Base-by-base conservation (phyloP, 257 asterid genomes). In the Coffea eugenioides region DNA sequence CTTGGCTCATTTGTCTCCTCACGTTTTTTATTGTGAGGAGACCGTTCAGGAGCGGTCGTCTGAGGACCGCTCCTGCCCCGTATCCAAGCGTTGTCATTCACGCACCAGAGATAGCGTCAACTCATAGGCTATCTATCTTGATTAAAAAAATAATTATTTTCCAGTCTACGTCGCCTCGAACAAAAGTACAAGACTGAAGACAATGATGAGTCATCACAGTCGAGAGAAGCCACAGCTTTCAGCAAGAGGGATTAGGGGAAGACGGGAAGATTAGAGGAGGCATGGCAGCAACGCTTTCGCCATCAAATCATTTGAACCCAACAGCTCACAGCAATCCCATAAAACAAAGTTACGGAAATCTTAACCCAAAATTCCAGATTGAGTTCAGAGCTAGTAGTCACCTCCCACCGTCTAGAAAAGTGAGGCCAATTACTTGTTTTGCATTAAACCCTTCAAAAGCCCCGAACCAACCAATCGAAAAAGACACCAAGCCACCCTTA, bases 401-500 rank as follows among this genome's bases (percentile, higher is more conserved):
- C 65, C 72, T 11, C 27, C 65, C 84, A 6, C 56, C 79, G 2
- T 71, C 91, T 20, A 86, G 69, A 77, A 94, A 83, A 64, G 76
- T 66, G 5, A 87, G 79, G 41, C 87, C 93, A 67, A 78, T 88
- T 67, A 77, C 86, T 21, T 93, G 88, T 73, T 79, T 81, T n/a
- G 80, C 94, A 52, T 7, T 81, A 23, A 83, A 84, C 67, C 59
- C 91, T 51, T 81, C 90, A 41, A 65, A 71, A 77, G 36, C 23
- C 71, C 49, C 66, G 23, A 77, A 77, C 62, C 82, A 59, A 51
- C 78, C 82, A 34, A 70, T 77, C 36, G 68, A 78, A 48, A 77
- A 75, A 14, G 83, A 77, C 68, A 23, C 59, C 10, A 12, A 69
- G 0, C 93, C 97, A 16, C 99, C 98, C 21, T 83, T 95, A 5